Evolutionary conservation across 768 basidiomycete genomes (phyloP), one percentile per base, ranked within the genome.

Genomic region (Kwoniella shandongensis): DNA sequence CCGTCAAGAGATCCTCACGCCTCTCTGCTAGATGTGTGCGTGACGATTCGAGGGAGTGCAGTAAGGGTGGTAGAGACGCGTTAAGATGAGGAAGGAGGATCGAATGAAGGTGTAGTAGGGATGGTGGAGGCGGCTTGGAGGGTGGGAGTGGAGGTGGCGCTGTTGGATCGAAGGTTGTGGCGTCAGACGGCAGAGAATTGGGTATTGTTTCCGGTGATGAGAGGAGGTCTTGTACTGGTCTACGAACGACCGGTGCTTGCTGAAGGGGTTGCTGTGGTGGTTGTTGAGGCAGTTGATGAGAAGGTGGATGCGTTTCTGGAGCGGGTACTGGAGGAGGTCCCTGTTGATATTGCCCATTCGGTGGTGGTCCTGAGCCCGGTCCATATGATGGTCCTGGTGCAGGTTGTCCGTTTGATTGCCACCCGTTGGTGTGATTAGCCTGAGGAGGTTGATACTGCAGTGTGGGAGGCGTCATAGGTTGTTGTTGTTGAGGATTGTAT

Each of bases 191-290:
- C 13, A 63, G 53, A 39, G 63, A 30, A 15, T 38, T 17, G 10
- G 53, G 45, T 20, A 49, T 44, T 8, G 50, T 20, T 39, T 69
- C 80, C 60, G 94, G 90, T 20, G 97, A 81, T 18, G 82, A 83
- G 57, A 96, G 81, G 13, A 96, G 81, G 72, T 94, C 90, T 48
- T 91, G 91, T 78, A 94, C 91, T 4, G 88, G 88, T 18, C 90
- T 91, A 25, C 89, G 86, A 39, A 86, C 90, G 90, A 25, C 77
- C 69, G 13, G 69, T 62, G 10, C 44, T n/a, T n/a, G n/a, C n/a
- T n/a, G 56, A 23, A 32, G 44, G 0, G 15, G 39, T 44, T 51
- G 51, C 17, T 55, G 47, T 40, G 47, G 61, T 41, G 35, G 26
- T 27, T 52, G 10, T 22, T 20, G 56, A 17, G 45, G 8, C n/a